Evolutionary conservation across 2,329 filamentous ascomycete genomes (phyloP), one percentile per base, ranked within the genome.

Genomic region (Ophiostoma quercus): DNA sequence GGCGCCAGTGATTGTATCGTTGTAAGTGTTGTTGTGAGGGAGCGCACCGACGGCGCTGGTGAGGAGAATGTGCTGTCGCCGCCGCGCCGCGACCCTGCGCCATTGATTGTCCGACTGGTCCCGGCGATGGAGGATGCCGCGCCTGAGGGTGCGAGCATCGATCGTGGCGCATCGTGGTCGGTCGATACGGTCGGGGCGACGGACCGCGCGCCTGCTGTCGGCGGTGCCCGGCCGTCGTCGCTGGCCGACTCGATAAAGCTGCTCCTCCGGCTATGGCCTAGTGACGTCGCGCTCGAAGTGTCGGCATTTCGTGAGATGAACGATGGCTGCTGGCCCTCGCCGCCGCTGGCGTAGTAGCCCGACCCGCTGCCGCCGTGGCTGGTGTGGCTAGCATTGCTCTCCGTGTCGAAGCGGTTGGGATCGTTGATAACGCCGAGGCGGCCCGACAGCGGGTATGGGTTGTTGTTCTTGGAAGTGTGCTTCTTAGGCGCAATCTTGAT

Each of bases 371-470:
- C 63, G 19, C 19, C 63, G 57, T 68, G 25, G 51, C 47, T 32
- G n/a, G 29, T 47, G 57, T 68, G 25, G 51, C 47, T 32, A n/a
- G 29, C 54, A 39, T 68, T 65, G 62, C 62, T 39, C 6, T 65
- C 62, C 9, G 19, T 39, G 57, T 60, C 65, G 37, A 68, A 70
- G 6, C 68, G 68, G 62, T 68, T 68, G 25, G 68, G 70, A 32
- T 70, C 43, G 70, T 69, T 68, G 67, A 67, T 69, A 41, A 70
- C 67, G 60, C 68, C 67, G 71, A 87, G 76, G 63, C 85, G 85
- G 71, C 91, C 91, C 2, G 92, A 96, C 75, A 94, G 85, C 9
- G 92, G 92, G 77, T 97, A 97, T n/a, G 94, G 94, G 77, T 94
- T 94, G 83, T 97, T 96, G 79, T 90, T 89, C 76, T 88, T 87